Evolutionary conservation across 2,329 filamentous ascomycete species (phyloP).

Genomic region (Clarireedia sp.): DNA sequence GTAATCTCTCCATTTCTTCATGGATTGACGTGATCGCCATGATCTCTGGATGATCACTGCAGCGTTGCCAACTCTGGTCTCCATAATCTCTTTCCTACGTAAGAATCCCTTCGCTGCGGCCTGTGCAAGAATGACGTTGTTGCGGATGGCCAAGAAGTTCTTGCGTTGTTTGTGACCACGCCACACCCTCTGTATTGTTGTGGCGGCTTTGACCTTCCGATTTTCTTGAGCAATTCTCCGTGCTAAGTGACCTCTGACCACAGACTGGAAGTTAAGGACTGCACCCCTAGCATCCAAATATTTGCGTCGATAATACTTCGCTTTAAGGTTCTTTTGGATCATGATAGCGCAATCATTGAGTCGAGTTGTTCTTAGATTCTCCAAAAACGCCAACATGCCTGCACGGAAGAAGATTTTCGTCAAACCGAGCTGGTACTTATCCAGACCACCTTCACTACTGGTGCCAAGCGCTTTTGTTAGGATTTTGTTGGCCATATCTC

Average conservation of each 20-base stretch:
- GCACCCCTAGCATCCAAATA: conserved; percentile 82
- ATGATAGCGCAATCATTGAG: conserved; percentile 92
- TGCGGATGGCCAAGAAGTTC: conserved; percentile 67
- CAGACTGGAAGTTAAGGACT: conserved; percentile 72
- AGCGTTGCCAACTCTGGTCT: conserved; percentile 87
- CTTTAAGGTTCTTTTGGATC: conserved; percentile 96
- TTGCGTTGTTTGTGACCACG: conserved; percentile 85
- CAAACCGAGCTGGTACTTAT: conserved; percentile 95
- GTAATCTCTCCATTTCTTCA: conserved; percentile 79
- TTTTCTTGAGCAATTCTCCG: conserved; percentile 72
- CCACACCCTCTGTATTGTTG: conserved; percentile 93
- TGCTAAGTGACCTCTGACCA: conserved; percentile 69
- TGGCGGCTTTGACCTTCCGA: conserved; percentile 77
- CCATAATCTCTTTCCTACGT: conserved; percentile 83
- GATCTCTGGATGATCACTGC: conserved; percentile 82
- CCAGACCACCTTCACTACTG: conserved; percentile 62
- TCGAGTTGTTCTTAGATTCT: conserved; percentile 83
- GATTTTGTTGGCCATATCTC: conserved; percentile 89
- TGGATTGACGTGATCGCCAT: conserved; percentile 74
- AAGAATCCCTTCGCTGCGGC: conserved; percentile 88
- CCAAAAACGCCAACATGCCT: conserved; percentile 95
- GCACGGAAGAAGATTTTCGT: conserved; percentile 99
- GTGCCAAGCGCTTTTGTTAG: conserved; percentile 79
- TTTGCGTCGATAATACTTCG: conserved; percentile 88
- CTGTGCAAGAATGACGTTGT: conserved; percentile 81